These are phyloP conservation scores for Agrocybe pediades DNA, from an alignment of 768 basidiomycete genomes.

Conservation along the genomic window DNA sequence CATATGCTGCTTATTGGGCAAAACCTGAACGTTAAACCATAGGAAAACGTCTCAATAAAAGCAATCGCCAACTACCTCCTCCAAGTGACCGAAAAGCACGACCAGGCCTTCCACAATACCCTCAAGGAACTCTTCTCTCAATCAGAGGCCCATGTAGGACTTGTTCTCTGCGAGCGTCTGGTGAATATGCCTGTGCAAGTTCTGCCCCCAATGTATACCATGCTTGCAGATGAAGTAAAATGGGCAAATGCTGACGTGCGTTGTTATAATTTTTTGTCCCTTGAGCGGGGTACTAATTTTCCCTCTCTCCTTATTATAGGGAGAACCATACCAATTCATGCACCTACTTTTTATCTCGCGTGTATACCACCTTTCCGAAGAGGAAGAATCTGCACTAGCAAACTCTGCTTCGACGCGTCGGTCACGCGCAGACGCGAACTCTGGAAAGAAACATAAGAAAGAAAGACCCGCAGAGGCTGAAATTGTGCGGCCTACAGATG, in stretches of 20 bases:
- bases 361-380: constrained; percentile 71
- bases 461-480: constrained; percentile 23
- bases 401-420: constrained; percentile 37
- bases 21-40: constrained; percentile 1
- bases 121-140: constrained; percentile 57
- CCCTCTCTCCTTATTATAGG: constrained; percentile 27
- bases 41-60: constrained; percentile 75
- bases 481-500: constrained; percentile 38
- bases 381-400: constrained; percentile 61
- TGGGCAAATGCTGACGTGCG: constrained; percentile 68
- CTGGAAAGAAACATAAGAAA: constrained; percentile 45
- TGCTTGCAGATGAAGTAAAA: constrained; percentile 84
- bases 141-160: constrained; percentile 63
- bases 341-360: constrained; percentile 79
- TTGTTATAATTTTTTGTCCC: constrained; percentile 11
- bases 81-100: constrained; percentile 51
- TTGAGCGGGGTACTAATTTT: neutral
- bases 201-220: constrained; percentile 88
- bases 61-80: constrained; percentile 73
- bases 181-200: constrained; percentile 97
- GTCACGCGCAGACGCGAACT: constrained; percentile 17
- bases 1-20: neutral
- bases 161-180: constrained; percentile 85
- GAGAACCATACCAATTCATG: constrained; percentile 68
- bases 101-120: constrained; percentile 50